Conservation (phyloP, 2,329 filamentous ascomycete species). For the Pyrenophora graminea region DNA sequence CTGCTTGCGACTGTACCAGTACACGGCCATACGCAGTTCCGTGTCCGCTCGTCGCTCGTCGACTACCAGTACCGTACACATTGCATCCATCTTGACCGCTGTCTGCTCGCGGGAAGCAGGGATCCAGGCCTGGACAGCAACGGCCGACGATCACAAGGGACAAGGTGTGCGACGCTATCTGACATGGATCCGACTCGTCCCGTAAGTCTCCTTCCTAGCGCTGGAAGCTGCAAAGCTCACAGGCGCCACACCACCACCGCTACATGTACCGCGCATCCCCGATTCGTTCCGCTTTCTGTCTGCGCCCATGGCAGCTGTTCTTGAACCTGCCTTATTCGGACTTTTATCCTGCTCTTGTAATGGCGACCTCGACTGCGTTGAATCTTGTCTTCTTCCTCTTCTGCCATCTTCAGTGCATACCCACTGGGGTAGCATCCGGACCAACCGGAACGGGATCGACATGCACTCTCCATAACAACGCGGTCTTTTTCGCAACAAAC, state of each 20-base stretch:
- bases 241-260: constrained; percentile 12
- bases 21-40: neutral
- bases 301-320: constrained; percentile 1
- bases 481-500: constrained; percentile 27
- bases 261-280: constrained; percentile 16
- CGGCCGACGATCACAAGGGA: constrained; percentile 40
- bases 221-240: constrained; percentile 21
- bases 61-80: neutral
- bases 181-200: constrained; percentile 41
- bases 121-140: constrained; percentile 32
- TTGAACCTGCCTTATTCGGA: neutral
- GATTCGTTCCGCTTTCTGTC: constrained; percentile 19
- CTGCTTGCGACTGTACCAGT: constrained; percentile 10
- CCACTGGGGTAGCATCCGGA: constrained; percentile 17
- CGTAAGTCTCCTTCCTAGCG: constrained; percentile 26
- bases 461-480: constrained; percentile 22
- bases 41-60: neutral
- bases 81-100: constrained; percentile 21
- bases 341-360: neutral
- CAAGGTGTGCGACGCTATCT: constrained; percentile 34
- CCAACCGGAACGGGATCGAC: constrained; percentile 32
- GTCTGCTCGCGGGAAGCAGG: constrained; percentile 37
- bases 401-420: constrained; percentile 6
- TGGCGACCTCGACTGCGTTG: neutral
- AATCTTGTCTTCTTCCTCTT: neutral